Evolutionary conservation across 192 early-diverging fungal species (phyloP).

Genomic region (Umbelopsis isabellina): DNA sequence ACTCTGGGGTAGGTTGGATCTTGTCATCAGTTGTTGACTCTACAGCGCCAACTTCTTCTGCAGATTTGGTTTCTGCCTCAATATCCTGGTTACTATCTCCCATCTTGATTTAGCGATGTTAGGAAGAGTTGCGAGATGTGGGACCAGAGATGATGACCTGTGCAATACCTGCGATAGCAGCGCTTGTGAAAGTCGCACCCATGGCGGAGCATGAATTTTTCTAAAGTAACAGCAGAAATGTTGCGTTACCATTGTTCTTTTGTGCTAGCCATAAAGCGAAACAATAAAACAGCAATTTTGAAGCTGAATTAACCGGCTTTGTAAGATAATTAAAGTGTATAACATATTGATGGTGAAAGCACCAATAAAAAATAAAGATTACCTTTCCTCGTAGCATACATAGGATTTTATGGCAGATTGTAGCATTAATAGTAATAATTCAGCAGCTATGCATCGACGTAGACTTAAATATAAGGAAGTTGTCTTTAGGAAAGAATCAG

Average conservation of each 20-base stretch:
- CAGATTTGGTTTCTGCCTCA: neutral
- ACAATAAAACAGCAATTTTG: too few species aligned
- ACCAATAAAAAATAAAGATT: too few species aligned
- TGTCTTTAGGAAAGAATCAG: too few species aligned
- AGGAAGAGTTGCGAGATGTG: neutral
- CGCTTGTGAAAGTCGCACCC: neutral
- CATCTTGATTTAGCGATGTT: neutral
- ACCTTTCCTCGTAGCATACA: too few species aligned
- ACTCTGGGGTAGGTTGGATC: neutral
- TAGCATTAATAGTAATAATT: too few species aligned
- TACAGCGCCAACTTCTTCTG: neutral
- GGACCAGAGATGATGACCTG: neutral
- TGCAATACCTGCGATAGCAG: neutral
- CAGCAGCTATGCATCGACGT: too few species aligned
- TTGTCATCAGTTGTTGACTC: neutral
- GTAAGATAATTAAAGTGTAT: too few species aligned
- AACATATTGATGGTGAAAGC: too few species aligned
- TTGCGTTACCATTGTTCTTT: neutral
- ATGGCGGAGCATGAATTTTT: neutral
- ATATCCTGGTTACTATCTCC: constrained; percentile 1
- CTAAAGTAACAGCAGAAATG: neutral
- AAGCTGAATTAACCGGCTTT: too few species aligned
- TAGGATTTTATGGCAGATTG: too few species aligned
- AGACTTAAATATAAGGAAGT: too few species aligned
- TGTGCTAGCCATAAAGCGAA: too few species aligned